These are phyloP conservation scores for Vaccinium vitisidaea DNA, from an alignment of 148 eudicot genomes.

Conservation along the genomic window DNA sequence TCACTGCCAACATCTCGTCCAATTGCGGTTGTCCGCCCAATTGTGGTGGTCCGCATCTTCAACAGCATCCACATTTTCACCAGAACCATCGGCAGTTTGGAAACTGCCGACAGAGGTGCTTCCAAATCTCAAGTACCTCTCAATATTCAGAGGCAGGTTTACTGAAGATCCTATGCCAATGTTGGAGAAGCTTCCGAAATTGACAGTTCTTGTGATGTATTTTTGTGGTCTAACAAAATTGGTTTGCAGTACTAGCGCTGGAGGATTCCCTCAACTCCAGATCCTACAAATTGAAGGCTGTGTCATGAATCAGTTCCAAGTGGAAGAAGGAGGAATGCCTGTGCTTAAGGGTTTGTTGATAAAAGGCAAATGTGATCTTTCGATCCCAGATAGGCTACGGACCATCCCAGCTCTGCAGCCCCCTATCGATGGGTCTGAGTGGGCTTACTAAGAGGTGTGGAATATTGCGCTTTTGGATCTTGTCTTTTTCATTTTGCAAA, in stretches of 20 bases:
- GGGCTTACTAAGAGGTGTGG: too few species aligned
- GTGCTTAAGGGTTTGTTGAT: not conserved
- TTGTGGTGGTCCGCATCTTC: too few species aligned
- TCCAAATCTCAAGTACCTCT: not conserved
- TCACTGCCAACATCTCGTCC: not conserved
- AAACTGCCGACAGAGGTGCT: not conserved
- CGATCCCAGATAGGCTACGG: too few species aligned
- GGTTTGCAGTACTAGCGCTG: not conserved
- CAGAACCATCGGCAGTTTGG: too few species aligned
- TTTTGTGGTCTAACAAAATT: not conserved
- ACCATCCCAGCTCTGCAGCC: too few species aligned
- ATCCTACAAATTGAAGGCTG: accelerated
- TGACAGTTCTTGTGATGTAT: not conserved
- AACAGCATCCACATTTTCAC: too few species aligned
- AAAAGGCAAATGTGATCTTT: too few species aligned
- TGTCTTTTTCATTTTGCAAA: too few species aligned
- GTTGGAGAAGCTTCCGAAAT: constrained; percentile 6
- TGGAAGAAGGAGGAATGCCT: constrained; percentile 15
- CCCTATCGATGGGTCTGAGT: too few species aligned
- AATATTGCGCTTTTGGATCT: too few species aligned
- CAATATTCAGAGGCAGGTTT: too few species aligned
- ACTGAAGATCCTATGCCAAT: not conserved
- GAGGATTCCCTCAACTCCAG: not conserved
- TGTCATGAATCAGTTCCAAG: not conserved
- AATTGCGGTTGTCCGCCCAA: too few species aligned